Base-by-base conservation (phyloP, 306 rosid species). In the Carpinus viminea region DNA sequence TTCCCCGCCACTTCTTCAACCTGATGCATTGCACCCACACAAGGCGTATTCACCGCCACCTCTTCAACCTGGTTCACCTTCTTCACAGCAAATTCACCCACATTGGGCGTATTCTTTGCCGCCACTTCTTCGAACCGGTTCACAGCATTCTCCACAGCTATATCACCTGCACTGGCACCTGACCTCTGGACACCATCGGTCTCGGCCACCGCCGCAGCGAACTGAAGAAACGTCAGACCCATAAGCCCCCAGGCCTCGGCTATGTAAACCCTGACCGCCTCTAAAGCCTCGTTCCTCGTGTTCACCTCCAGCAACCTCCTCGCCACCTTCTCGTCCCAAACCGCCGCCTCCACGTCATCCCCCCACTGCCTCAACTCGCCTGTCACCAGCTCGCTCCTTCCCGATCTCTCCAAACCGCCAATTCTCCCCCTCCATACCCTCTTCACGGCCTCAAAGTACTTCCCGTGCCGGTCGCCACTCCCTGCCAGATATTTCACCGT, bases 381-480 rank as follows among this genome's bases (percentile, higher is more conserved):
- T 0, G 89, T 55, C 18, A 88, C 31, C 60, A 92, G 55, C 77
- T 45, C 46, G 12, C 85, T 75, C 61, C 74, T 41, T 8, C 48
- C 90, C 1, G 68, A 70, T 15, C 9, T 50, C 78, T 80, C 81
- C 82, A 86, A 21, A 2, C 17, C 18, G 21, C 38, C 28, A n/a
- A 89, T 76, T 20, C 93, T 84, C 15, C 86, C 90, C 45, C 87
- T 84, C 96, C 97, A 95, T 4, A 95, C 84, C 76, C 91, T 70
- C 51, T 66, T 68, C 4, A 95, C 80, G 0, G 97, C 90, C 12
- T 74, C 84, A 20, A 78, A 53, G 64, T 80, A 93, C 76, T 83
- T 87, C 3, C 83, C 85, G 1, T 78, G n/a, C 20, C 56, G 78
- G 7, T 85, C 86, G 7, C 78, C 72, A 3, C 15, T 43, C 0